phyloP scores from a whole-genome alignment of 2,329 filamentous ascomycete species.

The Colletotrichum higginsianum region DNA sequence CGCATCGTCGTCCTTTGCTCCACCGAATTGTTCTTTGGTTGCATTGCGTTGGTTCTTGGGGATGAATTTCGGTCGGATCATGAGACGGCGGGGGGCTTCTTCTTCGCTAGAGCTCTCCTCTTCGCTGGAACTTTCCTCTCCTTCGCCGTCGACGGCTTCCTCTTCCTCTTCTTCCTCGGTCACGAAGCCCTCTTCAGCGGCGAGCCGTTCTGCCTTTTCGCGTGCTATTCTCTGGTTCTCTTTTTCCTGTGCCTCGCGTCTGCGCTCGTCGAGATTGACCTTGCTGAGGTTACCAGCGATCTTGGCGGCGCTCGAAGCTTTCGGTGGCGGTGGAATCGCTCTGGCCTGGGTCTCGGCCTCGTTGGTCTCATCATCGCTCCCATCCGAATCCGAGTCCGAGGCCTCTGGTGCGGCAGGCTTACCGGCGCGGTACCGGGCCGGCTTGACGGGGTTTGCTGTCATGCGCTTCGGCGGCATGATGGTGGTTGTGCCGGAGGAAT shows the following conservation, averaged over 20 bases:
- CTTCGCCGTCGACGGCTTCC: slow-evolving; percentile 54
- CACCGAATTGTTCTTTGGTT: slow-evolving; percentile 45
- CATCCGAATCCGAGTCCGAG: slow-evolving; percentile 67
- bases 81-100: slow-evolving; percentile 68
- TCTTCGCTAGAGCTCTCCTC: slow-evolving; percentile 69
- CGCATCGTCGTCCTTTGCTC: slow-evolving; percentile 52
- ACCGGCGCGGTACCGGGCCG: slow-evolving; percentile 87
- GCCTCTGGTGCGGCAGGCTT: slow-evolving; percentile 74
- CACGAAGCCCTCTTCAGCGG: slow-evolving; percentile 74
- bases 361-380: slow-evolving; percentile 56
- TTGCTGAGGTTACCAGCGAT: slow-evolving; percentile 69
- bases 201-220: slow-evolving; percentile 65
- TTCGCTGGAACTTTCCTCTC: slow-evolving; percentile 52
- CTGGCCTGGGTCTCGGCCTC: slow-evolving; percentile 48
- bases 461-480: slow-evolving; percentile 84
- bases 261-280: slow-evolving; percentile 65
- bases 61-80: slow-evolving; percentile 76
- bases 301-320: slow-evolving; percentile 69
- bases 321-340: slow-evolving; percentile 67
- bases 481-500: slow-evolving; percentile 16
- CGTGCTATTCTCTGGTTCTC: slow-evolving; percentile 64
- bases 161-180: slow-evolving; percentile 67
- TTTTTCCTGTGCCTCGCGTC: slow-evolving; percentile 61
- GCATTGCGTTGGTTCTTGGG: slow-evolving; percentile 69
- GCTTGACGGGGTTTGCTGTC: slow-evolving; percentile 90